Evolutionary conservation across 2,329 filamentous ascomycete genomes (phyloP), one percentile per base, ranked within the genome.

Genomic region (Talaromyces amestolkiae): DNA sequence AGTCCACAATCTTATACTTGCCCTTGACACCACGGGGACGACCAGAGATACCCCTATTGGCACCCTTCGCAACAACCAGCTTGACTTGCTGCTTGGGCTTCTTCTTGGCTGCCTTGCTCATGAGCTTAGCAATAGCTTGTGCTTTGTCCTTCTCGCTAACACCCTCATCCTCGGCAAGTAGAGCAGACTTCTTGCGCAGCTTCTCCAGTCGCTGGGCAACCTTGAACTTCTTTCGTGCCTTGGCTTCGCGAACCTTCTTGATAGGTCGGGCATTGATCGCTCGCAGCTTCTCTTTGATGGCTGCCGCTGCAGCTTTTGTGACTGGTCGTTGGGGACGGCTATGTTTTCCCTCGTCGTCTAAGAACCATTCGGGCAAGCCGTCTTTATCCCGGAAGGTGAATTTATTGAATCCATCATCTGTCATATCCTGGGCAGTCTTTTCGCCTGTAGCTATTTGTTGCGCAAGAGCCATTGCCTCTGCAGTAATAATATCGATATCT

Each of bases 401-500:
- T 77, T 92, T 95, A 83, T 97, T 97, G 85, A 95, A 99, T 47
- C 89, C 89, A 68, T 98, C 94, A 73, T 99, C 96, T 54, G 94
- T 82, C 5, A 97, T 82, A 71, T 97, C 92, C 64, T 90, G 79
- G 54, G 87, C 90, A 0, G 89, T 91, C 77, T 90, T 93, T 75
- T 94, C 86, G 53, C 94, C 94, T 0, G 90, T 92, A 3, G 93
- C 95, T 66, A 99, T 89, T 74, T 92, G 87, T 70, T 98, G 95
- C 0, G 95, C 96, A 17, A 99, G 85, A 0, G 94, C 96, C 95
- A 99, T 99, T 69, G 96, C 95, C 82, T 99, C 95, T 5, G 93
- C 95, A n/a, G 95, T 99, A 74, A 98, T 96, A 73, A 99, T 98
- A 76, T 98, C 93, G 79, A 99, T 96, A 75, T 97, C 93, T 85